Evolutionary conservation across 495 filamentous ascomycete genomes (phyloP).

Genomic region (Chaetomidium leptoderma): DNA sequence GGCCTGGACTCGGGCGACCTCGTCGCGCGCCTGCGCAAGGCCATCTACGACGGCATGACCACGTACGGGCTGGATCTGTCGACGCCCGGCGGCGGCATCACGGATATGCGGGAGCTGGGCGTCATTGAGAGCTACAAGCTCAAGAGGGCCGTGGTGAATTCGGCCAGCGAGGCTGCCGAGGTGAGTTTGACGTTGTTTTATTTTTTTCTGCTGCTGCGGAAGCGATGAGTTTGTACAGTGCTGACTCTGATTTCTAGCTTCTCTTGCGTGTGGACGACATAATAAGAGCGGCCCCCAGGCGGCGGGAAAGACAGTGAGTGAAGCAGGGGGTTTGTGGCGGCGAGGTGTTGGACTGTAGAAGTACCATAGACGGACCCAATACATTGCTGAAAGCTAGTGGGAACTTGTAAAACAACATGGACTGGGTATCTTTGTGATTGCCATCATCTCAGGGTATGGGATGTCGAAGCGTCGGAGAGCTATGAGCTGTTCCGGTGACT

Average conservation of each 20-base stretch:
- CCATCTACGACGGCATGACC: constrained; percentile 89
- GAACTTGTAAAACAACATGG: too few relatives aligned
- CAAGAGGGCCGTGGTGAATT: constrained; percentile 93
- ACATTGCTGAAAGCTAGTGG: constrained; percentile 8
- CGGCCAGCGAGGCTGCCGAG: constrained; percentile 93
- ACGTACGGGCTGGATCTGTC: constrained; percentile 85
- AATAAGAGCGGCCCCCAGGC: constrained; percentile 39
- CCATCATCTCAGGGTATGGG: too few relatives aligned
- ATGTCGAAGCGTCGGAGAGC: too few relatives aligned
- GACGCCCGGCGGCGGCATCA: constrained; percentile 86
- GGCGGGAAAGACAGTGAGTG: constrained; percentile 32
- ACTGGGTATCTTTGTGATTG: too few relatives aligned
- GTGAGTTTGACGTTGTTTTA: constrained; percentile 48
- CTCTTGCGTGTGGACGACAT: constrained; percentile 39
- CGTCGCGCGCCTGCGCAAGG: constrained; percentile 83
- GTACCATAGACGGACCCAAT: constrained; percentile 21
- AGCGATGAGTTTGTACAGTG: too few relatives aligned
- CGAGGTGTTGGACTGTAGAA: constrained; percentile 19
- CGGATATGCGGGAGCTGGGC: constrained; percentile 92
- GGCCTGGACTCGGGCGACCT: constrained; percentile 93
- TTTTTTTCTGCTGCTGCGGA: neutral
- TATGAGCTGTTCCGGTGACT: too few relatives aligned
- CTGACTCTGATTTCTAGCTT: constrained; percentile 25
- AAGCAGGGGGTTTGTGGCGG: neutral
- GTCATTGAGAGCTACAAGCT: constrained; percentile 98